Evolutionary conservation across 75 land plant genomes (phyloP), one percentile per base, ranked within the genome.

Genomic region (Cryptomeria japonica): DNA sequence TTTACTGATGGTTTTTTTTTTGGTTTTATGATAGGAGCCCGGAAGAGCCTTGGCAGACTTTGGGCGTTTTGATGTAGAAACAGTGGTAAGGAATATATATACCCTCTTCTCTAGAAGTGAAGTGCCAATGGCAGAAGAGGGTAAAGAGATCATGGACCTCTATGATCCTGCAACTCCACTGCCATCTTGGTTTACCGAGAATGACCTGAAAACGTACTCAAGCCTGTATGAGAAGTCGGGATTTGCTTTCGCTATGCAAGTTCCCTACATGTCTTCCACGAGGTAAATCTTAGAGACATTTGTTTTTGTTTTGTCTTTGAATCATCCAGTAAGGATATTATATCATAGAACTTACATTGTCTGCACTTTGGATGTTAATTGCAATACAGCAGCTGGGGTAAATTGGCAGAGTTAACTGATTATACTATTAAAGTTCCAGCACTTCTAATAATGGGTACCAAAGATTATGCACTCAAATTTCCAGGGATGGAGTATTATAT

Each of bases 11-110:
- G 9, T 8, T 9, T 34, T 46, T 25, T 28, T 15, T 77, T 3
- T 18, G 64, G 72, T 15, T 11, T 51, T 12, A 51, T 13, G 1
- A 49, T 38, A 95, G 94, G 93, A 92, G 77, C 97, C 96, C n/a
- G 94, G 96, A 56, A 80, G 93, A 87, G 94, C 94, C 31, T 93
- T 93, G 90, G 95, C 92, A 79, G 97, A 96, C 87, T 94, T 96
- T 80, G 93, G 93, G 8, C 92, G 96, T 38, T 90, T 91, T 89
- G 94, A 93, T 90, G 91, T 68, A 2, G 88, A 89, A 87, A 92
- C 94, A 16, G 95, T 95, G 36, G 78, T 95, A 15, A 80, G 87
- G 38, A 95, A 88, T 32, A 90, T 95, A n/a, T 95, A 95, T 88
- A 94, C 89, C 34, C 88, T 94, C 41, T 95, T 95, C 86, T 89